Conservation (phyloP, 2,329 filamentous ascomycete genomes). For the Raffaelea arxii region DNA sequence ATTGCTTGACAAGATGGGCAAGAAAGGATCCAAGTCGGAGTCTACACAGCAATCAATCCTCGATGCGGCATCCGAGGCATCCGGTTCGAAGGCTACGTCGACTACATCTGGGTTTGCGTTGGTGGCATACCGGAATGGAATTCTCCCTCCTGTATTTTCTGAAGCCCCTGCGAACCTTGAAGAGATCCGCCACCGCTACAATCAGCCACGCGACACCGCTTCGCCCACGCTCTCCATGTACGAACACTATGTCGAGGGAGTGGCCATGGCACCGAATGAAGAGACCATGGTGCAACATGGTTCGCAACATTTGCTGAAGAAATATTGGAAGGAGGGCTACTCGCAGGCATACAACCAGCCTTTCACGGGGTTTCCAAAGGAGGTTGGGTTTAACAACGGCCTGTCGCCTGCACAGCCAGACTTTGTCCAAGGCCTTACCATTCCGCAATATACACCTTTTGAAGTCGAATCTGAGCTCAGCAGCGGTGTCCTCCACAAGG, state of each 20-base stretch:
- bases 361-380: too few species aligned
- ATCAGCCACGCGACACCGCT: slow-evolving; percentile 5
- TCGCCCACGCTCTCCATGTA: slow-evolving; percentile 10
- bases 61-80: too few species aligned
- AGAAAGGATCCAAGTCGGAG: background rate
- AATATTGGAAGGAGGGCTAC: slow-evolving; percentile 8
- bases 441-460: slow-evolving; percentile 8
- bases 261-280: slow-evolving; percentile 9
- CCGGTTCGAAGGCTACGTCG: slow-evolving; percentile 3
- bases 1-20: slow-evolving; percentile 4
- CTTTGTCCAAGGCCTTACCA: slow-evolving; percentile 17
- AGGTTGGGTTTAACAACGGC: slow-evolving; percentile 18
- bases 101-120: slow-evolving; percentile 9
- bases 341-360: too few species aligned
- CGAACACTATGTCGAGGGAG: slow-evolving; percentile 7
- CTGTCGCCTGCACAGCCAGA: slow-evolving; percentile 19
- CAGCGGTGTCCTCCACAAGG: slow-evolving; percentile 12
- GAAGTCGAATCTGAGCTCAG: slow-evolving; percentile 6
- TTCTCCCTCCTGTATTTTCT: slow-evolving; percentile 9
- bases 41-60: too few species aligned
- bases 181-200: slow-evolving; percentile 8
- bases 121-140: slow-evolving; percentile 11
- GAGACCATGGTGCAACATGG: slow-evolving; percentile 10
- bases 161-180: slow-evolving; percentile 13
- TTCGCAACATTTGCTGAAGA: slow-evolving; percentile 12